Evolutionary conservation across 345 rosid genomes (phyloP).

Genomic region (Bruguiera gymnorhiza): DNA sequence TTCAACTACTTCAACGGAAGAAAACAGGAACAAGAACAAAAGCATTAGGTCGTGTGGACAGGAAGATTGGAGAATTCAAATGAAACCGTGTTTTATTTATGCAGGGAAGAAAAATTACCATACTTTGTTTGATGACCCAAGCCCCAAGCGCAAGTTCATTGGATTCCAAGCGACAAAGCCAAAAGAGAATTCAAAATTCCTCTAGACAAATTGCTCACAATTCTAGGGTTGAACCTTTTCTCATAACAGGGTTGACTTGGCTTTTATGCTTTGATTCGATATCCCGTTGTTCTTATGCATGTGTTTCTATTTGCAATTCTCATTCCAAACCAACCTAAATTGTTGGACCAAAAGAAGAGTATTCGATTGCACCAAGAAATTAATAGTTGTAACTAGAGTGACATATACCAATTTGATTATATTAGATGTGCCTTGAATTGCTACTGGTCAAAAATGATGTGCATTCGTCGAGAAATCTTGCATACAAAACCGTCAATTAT

Average conservation of each 20-base stretch:
- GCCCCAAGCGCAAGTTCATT: slow-evolving; percentile 23
- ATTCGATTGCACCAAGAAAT: background rate
- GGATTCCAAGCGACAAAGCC: slow-evolving; percentile 20
- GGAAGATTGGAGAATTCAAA: too few species aligned
- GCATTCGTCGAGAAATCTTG: too few species aligned
- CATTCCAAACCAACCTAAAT: background rate
- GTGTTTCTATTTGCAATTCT: background rate
- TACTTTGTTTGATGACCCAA: slow-evolving; percentile 4
- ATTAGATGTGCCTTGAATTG: too few species aligned
- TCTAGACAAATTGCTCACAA: background rate
- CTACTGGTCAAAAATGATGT: too few species aligned
- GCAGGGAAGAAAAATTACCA: too few species aligned
- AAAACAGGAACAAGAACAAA: too few species aligned
- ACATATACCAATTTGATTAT: background rate
- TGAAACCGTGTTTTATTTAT: too few species aligned
- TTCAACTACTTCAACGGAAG: too few species aligned
- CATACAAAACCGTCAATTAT: too few species aligned
- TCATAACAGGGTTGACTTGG: slow-evolving; percentile 25
- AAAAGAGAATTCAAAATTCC: slow-evolving; percentile 21
- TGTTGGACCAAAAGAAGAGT: background rate
- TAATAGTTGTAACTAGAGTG: slow-evolving; percentile 4
- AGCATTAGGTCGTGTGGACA: too few species aligned
- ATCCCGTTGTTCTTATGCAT: slow-evolving; percentile 10
- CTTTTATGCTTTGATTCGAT: slow-evolving; percentile 15
- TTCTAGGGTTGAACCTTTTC: slow-evolving; percentile 9